Conservation (phyloP, 257 asterid genomes). For the Primulina eburnea region DNA sequence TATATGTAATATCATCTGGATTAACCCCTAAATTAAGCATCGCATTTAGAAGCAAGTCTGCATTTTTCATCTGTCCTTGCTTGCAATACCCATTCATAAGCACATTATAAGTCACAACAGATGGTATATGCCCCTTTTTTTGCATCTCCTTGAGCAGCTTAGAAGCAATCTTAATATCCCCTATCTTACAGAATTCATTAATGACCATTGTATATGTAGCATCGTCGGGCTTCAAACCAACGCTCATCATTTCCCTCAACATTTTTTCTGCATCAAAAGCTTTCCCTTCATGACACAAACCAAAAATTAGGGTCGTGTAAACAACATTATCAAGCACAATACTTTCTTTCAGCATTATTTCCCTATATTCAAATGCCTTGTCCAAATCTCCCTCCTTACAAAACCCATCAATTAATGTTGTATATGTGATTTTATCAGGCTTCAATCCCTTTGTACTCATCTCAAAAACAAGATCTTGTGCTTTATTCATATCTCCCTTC, state of each 20-base stretch:
- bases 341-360: conserved; percentile 48
- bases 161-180: conserved; percentile 67
- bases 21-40: conserved; percentile 70
- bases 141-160: conserved; percentile 73
- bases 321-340: conserved; percentile 64
- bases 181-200: conserved; percentile 65
- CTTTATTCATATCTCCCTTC: conserved; percentile 60
- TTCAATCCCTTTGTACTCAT: conserved; percentile 67
- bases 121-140: conserved; percentile 52
- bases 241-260: conserved; percentile 60
- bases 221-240: conserved; percentile 54
- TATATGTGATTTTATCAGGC: conserved; percentile 82
- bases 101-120: conserved; percentile 71
- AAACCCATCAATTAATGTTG: conserved; percentile 63
- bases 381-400: conserved; percentile 77
- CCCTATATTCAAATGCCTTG: conserved; percentile 44
- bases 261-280: conserved; percentile 51
- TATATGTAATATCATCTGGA: conserved; percentile 86
- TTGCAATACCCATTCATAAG: conserved; percentile 82
- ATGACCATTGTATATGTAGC: conserved; percentile 69
- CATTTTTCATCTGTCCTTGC: conserved; percentile 83
- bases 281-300: conserved; percentile 60
- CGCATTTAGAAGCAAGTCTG: conserved; percentile 68
- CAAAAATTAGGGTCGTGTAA: conserved; percentile 69
- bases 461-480: conserved; percentile 46